Conservation (phyloP, 192 early-diverging fungal genomes). For the Chytriomyces confervae region DNA sequence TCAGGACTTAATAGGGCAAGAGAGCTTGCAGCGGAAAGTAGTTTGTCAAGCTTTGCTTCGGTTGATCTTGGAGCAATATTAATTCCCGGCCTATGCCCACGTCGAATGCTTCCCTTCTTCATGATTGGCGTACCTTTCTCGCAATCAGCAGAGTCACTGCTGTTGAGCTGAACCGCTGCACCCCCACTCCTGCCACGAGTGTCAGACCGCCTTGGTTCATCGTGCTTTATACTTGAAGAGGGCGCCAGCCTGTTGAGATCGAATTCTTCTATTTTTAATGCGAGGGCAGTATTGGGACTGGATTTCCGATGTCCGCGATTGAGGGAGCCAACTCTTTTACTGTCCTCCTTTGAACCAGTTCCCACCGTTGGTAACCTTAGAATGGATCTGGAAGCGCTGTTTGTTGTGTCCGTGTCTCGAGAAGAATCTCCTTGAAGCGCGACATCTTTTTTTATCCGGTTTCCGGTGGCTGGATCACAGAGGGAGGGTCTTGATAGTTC, state of each 20-base stretch:
- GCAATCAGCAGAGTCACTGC: no score
- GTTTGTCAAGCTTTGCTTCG: background rate
- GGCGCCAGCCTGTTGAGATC: no score
- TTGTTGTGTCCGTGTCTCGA: background rate
- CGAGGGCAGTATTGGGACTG: constrained; percentile 1
- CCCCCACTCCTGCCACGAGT: no score
- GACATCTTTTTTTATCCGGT: no score
- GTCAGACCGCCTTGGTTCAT: no score
- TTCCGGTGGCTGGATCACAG: background rate
- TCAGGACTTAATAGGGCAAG: background rate
- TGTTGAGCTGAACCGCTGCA: no score
- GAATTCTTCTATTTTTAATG: background rate
- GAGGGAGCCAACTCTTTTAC: no score
- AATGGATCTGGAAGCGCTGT: no score
- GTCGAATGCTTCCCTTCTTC: background rate
- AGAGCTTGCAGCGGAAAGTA: background rate
- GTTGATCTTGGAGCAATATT: background rate
- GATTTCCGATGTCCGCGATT: constrained; percentile 10
- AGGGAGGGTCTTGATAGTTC: background rate
- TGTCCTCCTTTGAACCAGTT: no score
- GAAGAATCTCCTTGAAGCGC: background rate
- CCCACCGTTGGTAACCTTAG: no score
- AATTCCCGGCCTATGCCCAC: background rate
- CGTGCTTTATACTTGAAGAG: no score
- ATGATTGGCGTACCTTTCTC: background rate